Evolutionary conservation across 176 grass and related monocot genomes (phyloP).

Genomic region (Oryza rufipogon): DNA sequence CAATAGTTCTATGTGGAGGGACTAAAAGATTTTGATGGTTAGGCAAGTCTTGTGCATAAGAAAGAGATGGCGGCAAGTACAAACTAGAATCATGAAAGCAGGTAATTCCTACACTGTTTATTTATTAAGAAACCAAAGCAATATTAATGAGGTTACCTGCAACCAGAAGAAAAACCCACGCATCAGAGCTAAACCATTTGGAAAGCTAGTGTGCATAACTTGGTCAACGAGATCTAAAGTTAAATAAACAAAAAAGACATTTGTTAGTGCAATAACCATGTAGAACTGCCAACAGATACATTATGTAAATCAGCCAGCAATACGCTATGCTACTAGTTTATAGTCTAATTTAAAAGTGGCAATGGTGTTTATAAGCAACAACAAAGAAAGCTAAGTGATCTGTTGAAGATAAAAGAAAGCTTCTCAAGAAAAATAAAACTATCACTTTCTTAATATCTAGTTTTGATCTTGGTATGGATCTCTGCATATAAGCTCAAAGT

Average conservation of each 20-base stretch:
- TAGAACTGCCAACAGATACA: conserved; percentile 6
- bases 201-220: conserved; percentile 31
- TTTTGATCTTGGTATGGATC: neutral
- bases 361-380: too few relatives aligned
- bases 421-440: conserved; percentile 23
- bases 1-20: neutral
- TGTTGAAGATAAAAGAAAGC: neutral
- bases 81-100: neutral
- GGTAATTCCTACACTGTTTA: neutral
- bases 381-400: neutral
- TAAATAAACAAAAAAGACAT: conserved; percentile 36
- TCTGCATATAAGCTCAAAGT: conserved; percentile 20
- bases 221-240: conserved; percentile 54
- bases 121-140: conserved; percentile 24
- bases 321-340: conserved; percentile 7
- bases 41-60: neutral
- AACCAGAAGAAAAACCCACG: conserved; percentile 83
- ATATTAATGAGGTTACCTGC: conserved; percentile 49
- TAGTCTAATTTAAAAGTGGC: neutral
- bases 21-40: neutral
- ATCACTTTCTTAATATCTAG: neutral
- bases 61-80: neutral
- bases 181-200: conserved; percentile 63
- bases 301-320: conserved; percentile 3
- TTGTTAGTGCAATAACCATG: neutral